Evolutionary conservation across 2,329 filamentous ascomycete genomes (phyloP), one percentile per base, ranked within the genome.

Genomic region (Cryphonectria radicalis): DNA sequence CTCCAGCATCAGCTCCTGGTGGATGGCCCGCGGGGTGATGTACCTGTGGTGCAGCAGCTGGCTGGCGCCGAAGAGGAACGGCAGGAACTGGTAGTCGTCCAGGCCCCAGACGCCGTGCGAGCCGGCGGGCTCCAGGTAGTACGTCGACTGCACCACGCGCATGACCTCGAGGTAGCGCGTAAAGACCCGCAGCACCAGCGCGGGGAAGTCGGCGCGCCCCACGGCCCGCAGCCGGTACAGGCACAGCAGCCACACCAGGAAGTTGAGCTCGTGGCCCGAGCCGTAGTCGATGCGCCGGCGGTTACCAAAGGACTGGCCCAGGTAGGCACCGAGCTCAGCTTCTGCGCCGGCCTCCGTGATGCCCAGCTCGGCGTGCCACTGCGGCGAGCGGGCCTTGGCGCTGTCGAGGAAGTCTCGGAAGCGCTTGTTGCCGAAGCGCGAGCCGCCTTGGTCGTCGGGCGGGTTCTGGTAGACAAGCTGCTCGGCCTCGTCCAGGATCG

Each of bases 21-120:
- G 97, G 76, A 99, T 97, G 35, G 86, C 92, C 77, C 89, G 88
- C 63, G 89, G 93, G 42, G 88, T 97, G 79, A 92, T 93, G 80
- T 88, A 97, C 59, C 85, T 92, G 79, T 99, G 96, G 74, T 93
- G 89, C 22, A 96, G 85, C 25, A 98, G 88, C 81, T 99, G 97
- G 35, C 94, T 92, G 50, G 96, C 94, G 28, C 96, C 96, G 74
- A 98, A 97, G 17, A 99, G 88, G 79, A 98, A 99, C 0, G 97
- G 96, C 1, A 98, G 84, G 82, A 99, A 99, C 76, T 97, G 95
- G 82, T 99, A 98, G 80, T 99, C 96, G 77, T 99, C 96, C 1
- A 99, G 85, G 25, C 96, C 96, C 96, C 96, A 99, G 35, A 99
- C 96, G 57, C 96, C 96, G 80, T 99, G 96, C 0, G 95, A 98